Conservation (phyloP, 768 basidiomycete species). For the Mycena leptocephala region DNA sequence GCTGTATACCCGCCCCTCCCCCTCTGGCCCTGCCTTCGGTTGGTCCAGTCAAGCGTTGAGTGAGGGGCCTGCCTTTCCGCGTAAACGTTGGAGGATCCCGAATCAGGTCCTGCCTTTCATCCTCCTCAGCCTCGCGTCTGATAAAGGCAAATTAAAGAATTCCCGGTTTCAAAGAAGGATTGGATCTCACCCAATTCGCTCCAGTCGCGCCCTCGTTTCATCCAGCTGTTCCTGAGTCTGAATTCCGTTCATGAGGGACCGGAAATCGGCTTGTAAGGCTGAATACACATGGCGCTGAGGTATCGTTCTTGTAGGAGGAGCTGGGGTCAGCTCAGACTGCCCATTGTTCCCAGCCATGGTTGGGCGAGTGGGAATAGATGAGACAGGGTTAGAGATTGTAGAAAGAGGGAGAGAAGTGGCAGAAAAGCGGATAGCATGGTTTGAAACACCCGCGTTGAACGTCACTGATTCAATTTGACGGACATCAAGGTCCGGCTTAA, state of each 20-base stretch:
- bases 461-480: slow-evolving; percentile 5
- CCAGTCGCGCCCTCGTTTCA: neutral
- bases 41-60: neutral
- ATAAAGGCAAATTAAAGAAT: neutral
- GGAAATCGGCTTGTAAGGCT: too few relatives aligned
- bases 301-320: slow-evolving; percentile 42
- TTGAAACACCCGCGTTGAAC: slow-evolving; percentile 11
- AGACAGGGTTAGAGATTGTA: neutral
- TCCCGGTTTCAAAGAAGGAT: neutral
- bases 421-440: too few relatives aligned
- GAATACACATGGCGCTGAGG: slow-evolving; percentile 41
- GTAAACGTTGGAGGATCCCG: neutral
- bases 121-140: neutral
- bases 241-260: slow-evolving; percentile 38
- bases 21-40: neutral
- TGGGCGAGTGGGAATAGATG: neutral
- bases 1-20: neutral
- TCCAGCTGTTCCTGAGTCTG: slow-evolving; percentile 49
- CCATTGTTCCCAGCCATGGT: neutral
- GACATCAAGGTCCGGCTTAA: slow-evolving; percentile 31
- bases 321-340: neutral
- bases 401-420: slow-evolving; percentile 20
- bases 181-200: neutral
- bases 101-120: neutral
- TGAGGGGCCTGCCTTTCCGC: neutral